phyloP scores from a whole-genome alignment of 2,329 filamentous ascomycete genomes.

The Claviceps sp. region DNA sequence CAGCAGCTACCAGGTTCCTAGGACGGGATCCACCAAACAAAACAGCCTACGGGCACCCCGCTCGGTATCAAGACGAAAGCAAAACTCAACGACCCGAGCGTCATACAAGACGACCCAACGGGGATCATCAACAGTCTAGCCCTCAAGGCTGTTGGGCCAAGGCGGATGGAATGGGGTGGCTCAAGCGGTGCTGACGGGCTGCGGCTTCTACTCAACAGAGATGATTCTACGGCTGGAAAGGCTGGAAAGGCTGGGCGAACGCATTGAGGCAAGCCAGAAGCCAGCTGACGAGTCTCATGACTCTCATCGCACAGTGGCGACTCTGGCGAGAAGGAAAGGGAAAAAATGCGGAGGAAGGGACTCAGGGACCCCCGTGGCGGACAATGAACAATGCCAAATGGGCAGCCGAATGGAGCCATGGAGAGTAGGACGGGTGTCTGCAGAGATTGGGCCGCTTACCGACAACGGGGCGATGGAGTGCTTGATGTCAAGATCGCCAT shows the following conservation, averaged over 20 bases:
- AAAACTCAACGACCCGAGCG: not conserved
- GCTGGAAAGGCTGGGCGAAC: no score
- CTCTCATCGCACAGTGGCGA: no score
- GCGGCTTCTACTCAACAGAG: no score
- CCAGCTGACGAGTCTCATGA: no score
- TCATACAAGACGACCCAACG: conserved; percentile 1
- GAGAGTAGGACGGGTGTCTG: not conserved
- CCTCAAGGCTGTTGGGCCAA: no score
- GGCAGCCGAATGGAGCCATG: not conserved
- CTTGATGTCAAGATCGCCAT: conserved; percentile 4
- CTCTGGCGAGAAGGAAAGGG: not conserved
- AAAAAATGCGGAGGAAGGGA: not conserved
- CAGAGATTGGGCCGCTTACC: not conserved
- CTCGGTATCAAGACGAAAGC: not conserved
- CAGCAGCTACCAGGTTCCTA: not conserved
- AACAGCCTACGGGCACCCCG: no score
- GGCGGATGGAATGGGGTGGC: no score
- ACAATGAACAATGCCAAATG: not conserved
- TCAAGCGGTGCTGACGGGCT: no score
- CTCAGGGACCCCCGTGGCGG: not conserved
- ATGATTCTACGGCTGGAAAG: no score
- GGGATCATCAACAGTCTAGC: no score
- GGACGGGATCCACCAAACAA: not conserved
- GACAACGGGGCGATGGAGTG: not conserved
- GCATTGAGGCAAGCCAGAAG: no score